Evolutionary conservation across 2,329 filamentous ascomycete species (phyloP), one percentile per base, ranked within the genome.

Genomic region (Alternaria atra): DNA sequence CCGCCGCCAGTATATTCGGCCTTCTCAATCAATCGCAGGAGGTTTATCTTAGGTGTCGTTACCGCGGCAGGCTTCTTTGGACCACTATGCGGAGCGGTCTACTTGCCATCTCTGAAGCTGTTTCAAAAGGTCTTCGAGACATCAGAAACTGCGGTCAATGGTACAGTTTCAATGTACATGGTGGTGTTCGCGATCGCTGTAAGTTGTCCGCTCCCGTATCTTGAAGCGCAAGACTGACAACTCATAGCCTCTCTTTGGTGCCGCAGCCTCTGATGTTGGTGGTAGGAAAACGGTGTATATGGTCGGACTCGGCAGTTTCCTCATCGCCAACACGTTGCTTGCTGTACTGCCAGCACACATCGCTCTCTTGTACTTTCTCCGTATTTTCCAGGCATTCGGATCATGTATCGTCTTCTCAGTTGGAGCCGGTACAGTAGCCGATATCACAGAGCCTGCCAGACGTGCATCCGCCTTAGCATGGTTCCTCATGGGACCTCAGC

Each of bases 141-240:
- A 6, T 75, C 73, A 7, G 67, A 68, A 27, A 76, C 77, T 6
- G 73, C 69, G 2, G 78, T 83, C 37, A 83, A 83, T 63, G 80
- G 75, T 3, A 81, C 81, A 0, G 80, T 83, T n/a, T 77, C 79
- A 0, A 76, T 82, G 4, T 83, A 82, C 64, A 82, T 81, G 79
- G 71, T 77, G 9, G 75, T 81, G 0, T 83, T 83, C 58, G 81
- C 80, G 15, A 52, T 83, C 15, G 76, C 76, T 39, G 64, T 72
- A 66, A 17, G 64, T 68, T 6, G 8, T 29, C 17, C 32, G 20
- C 20, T 5, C 20, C 6, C 15, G 51, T 2, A 44, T 0, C 27
- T 40, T 4, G 4, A 20, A 29, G 9, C 10, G 20, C 17, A 32
- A 37, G 4, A 39, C 66, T 71, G 39, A 71, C 46, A 39, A 25